Evolutionary conservation across 2,329 filamentous ascomycete species (phyloP).

Genomic region (Fusarium sp.): DNA sequence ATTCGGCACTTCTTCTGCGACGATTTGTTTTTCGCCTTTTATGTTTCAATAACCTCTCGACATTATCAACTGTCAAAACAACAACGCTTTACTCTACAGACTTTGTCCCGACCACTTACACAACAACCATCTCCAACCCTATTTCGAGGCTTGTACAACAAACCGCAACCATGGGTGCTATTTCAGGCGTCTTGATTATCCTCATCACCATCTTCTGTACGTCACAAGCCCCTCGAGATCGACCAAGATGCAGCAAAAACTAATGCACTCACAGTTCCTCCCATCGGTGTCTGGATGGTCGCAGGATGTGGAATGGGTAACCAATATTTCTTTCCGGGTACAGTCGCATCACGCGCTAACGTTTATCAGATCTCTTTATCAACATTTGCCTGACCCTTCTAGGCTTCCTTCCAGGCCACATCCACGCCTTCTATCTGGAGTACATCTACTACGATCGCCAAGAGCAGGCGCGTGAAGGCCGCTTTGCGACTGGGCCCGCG

Average conservation of each 20-base stretch:
- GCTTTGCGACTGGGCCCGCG: slow-evolving; percentile 63
- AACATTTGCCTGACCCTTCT: slow-evolving; percentile 75
- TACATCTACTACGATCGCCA: slow-evolving; percentile 84
- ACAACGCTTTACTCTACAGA: not conserved
- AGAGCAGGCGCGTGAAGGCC: slow-evolving; percentile 70
- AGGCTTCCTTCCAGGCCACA: slow-evolving; percentile 80
- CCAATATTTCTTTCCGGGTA: slow-evolving; percentile 16
- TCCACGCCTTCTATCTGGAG: slow-evolving; percentile 84
- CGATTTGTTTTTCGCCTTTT: not conserved
- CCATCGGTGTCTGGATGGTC: slow-evolving; percentile 71
- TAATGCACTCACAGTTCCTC: slow-evolving; percentile 66
- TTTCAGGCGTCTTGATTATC: slow-evolving; percentile 60
- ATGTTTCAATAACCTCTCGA: not conserved
- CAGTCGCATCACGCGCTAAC: not conserved
- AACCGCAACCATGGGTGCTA: slow-evolving; percentile 59
- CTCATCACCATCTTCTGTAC: slow-evolving; percentile 65
- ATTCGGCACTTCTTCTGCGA: not conserved
- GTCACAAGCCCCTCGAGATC: slow-evolving; percentile 35
- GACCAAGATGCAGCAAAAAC: not conserved
- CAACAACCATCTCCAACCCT: not conserved
- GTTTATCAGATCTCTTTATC: slow-evolving; percentile 66
- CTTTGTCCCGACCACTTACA: not conserved
- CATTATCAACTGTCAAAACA: not conserved
- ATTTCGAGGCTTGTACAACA: not conserved
- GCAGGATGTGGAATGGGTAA: slow-evolving; percentile 70